phyloP scores from a whole-genome alignment of 176 grass and related monocot species.

The Raddia guianensis region DNA sequence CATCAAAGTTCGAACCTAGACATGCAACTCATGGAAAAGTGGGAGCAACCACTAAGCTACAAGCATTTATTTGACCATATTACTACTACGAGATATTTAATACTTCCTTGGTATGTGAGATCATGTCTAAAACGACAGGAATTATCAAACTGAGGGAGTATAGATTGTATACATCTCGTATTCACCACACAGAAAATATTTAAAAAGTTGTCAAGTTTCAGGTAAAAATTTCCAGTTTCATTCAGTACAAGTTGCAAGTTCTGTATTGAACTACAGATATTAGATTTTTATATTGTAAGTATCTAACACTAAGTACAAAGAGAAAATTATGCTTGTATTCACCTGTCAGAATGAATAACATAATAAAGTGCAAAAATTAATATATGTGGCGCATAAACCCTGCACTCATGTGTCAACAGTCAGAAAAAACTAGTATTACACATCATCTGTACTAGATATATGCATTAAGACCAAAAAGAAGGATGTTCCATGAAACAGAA shows the following conservation, averaged over 20 bases:
- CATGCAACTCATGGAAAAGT: no score
- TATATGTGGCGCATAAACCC: background rate
- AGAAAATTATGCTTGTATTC: background rate
- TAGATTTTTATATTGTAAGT: background rate
- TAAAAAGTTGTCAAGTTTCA: background rate
- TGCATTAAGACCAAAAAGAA: slow-evolving; percentile 5
- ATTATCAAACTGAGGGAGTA: no score
- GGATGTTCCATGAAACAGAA: background rate
- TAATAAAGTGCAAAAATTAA: background rate
- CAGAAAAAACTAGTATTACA: background rate
- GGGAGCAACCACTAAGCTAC: no score
- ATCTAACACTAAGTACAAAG: background rate
- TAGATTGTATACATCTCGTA: no score
- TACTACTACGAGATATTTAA: no score
- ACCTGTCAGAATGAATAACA: background rate
- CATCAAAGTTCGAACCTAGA: no score
- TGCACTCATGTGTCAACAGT: background rate
- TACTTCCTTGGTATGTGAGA: no score
- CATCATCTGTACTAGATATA: background rate
- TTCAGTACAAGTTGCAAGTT: slow-evolving; percentile 4
- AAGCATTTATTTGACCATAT: no score
- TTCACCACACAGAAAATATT: no score
- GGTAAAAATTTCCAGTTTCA: background rate
- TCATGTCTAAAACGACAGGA: no score
- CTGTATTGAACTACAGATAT: background rate